Evolutionary conservation across 148 eudicot species (phyloP).

Genomic region (Rhododendron simsii): DNA sequence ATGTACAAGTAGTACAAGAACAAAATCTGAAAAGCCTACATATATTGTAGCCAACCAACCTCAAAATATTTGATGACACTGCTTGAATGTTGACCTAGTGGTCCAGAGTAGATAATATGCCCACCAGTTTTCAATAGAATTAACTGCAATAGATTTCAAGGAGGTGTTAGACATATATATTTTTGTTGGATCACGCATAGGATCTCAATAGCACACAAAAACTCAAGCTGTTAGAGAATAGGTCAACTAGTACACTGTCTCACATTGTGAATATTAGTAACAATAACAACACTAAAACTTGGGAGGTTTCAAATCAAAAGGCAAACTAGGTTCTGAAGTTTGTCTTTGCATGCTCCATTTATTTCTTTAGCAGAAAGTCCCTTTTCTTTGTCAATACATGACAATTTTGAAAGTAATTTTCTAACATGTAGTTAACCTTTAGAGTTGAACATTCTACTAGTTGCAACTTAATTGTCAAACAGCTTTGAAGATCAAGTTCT

Average conservation of each 20-base stretch:
- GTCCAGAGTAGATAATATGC: slow-evolving; percentile 66
- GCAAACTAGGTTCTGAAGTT: background rate
- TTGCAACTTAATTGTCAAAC: background rate
- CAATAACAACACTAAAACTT: background rate
- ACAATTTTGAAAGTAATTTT: background rate
- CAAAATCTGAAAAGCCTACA: background rate
- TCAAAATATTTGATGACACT: slow-evolving; percentile 65
- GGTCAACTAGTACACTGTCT: background rate
- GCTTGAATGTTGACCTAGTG: slow-evolving; percentile 31
- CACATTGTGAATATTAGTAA: background rate
- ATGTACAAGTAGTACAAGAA: background rate
- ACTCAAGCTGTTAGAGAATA: background rate
- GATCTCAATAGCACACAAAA: background rate
- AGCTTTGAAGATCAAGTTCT: background rate
- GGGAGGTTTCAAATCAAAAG: background rate
- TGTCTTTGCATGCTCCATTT: background rate
- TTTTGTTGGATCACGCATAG: background rate
- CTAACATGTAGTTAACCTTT: background rate
- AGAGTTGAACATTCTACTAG: background rate
- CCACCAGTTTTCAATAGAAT: slow-evolving; percentile 75
- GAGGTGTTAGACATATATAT: background rate
- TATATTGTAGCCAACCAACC: slow-evolving; percentile 30
- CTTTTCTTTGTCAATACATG: background rate
- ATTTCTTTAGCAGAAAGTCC: background rate
- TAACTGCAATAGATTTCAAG: slow-evolving; percentile 40